Conservation (phyloP, 345 rosid genomes). For the Lumnitzera racemosa region DNA sequence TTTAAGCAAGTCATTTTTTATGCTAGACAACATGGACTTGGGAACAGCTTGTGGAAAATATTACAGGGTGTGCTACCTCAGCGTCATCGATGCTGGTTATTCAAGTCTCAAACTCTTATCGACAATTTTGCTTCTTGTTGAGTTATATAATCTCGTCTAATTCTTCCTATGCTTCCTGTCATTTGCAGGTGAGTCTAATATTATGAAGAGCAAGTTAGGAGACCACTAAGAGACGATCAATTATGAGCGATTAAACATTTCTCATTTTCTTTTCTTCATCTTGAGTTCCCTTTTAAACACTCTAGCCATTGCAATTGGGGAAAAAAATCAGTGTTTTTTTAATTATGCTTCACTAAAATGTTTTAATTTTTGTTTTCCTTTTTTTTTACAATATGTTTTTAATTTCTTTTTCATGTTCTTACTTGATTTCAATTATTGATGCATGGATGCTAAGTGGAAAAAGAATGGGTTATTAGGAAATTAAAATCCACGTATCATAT, state of each 20-base stretch:
- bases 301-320: no score
- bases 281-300: no score
- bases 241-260: constrained; percentile 1
- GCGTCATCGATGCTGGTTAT: constrained; percentile 29
- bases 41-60: constrained; percentile 27
- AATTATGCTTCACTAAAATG: no score
- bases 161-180: not conserved
- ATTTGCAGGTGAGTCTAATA: constrained; percentile 33
- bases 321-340: no score
- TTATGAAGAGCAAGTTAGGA: constrained; percentile 31
- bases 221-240: constrained; percentile 10
- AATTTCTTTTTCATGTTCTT: no score
- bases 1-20: not conserved
- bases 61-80: constrained; percentile 35
- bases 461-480: no score
- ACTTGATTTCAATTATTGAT: no score
- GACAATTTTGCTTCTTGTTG: not conserved
- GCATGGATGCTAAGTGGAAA: no score
- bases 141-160: not conserved
- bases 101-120: not conserved
- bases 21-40: constrained; percentile 31
- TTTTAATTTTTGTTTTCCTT: no score
- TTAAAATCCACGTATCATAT: no score
- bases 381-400: no score
- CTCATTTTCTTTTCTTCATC: constrained; percentile 1